Percentiles rank a stretch among this genome's conserved stretches.
Evolutionary conservation across 176 grass and related monocot species (phyloP).

Genomic region (Leersia perrieri): DNA sequence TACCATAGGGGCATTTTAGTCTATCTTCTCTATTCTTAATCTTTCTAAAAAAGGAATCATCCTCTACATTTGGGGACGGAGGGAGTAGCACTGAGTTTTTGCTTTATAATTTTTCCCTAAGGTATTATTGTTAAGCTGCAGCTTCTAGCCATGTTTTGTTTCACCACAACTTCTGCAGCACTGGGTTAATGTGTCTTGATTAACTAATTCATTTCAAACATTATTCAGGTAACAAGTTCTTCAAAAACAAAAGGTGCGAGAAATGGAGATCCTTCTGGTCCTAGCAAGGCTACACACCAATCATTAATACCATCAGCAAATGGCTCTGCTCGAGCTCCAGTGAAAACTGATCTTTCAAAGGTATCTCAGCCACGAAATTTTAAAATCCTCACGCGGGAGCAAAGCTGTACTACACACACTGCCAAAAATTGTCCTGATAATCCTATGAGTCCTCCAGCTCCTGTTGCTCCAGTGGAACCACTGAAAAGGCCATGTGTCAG

Average conservation of each 20-base stretch:
- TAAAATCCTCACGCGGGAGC: conserved; percentile 65
- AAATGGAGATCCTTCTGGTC: conserved; percentile 43
- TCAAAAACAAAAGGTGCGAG: conserved; percentile 52
- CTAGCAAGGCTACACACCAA: conserved; percentile 41
- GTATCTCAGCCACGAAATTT: conserved; percentile 44
- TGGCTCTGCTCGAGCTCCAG: conserved; percentile 34
- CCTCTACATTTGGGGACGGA: too few species aligned
- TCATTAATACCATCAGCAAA: conserved; percentile 28
- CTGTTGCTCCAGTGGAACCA: conserved; percentile 27
- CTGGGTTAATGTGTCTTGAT: background rate
- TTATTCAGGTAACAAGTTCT: conserved; percentile 46
- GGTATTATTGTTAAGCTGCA: background rate
- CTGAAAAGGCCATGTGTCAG: conserved; percentile 32
- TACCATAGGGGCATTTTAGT: too few species aligned
- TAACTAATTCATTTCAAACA: conserved; percentile 16
- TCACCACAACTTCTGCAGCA: conserved; percentile 12
- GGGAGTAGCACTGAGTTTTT: background rate
- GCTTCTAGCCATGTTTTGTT: conserved; percentile 11
- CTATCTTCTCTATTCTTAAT: too few species aligned
- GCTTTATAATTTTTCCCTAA: background rate
- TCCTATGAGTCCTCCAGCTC: conserved; percentile 33
- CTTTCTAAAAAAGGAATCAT: too few species aligned
- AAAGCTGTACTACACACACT: conserved; percentile 36
- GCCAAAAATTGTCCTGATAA: conserved; percentile 38
- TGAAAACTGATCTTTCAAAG: conserved; percentile 56